Conservation (phyloP, 768 basidiomycete genomes). For the Suillus brevipes region DNA sequence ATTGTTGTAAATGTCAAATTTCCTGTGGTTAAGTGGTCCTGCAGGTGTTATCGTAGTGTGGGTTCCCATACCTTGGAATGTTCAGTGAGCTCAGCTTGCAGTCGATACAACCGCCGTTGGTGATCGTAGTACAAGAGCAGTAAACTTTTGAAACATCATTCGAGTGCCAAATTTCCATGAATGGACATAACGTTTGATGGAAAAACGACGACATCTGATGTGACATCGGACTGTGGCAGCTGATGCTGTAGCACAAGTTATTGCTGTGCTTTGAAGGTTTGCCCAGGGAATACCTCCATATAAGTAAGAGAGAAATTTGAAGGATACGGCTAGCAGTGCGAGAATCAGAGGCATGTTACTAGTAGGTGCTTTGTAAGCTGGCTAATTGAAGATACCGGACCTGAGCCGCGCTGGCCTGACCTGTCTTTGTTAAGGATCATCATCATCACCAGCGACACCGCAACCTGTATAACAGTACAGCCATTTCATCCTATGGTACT, state of each 20-base stretch:
- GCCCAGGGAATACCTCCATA: background rate
- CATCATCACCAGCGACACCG: constrained; percentile 4
- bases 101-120: background rate
- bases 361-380: background rate
- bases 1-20: background rate
- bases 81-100: background rate
- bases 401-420: background rate
- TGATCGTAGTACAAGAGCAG: background rate
- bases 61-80: background rate
- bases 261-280: background rate
- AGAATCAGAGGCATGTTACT: too few relatives aligned
- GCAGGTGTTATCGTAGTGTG: background rate
- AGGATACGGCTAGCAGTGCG: too few relatives aligned
- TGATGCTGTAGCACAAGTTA: background rate
- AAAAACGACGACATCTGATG: background rate
- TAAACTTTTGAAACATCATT: background rate
- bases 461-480: constrained; percentile 1
- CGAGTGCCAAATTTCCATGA: background rate
- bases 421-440: background rate
- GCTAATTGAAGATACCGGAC: background rate
- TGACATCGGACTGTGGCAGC: background rate
- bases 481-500: constrained; percentile 1
- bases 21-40: background rate
- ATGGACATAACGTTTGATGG: background rate
- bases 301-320: too few relatives aligned